Evolutionary conservation across 176 grass and related monocot species (phyloP).

Genomic region (Themeda triandra): DNA sequence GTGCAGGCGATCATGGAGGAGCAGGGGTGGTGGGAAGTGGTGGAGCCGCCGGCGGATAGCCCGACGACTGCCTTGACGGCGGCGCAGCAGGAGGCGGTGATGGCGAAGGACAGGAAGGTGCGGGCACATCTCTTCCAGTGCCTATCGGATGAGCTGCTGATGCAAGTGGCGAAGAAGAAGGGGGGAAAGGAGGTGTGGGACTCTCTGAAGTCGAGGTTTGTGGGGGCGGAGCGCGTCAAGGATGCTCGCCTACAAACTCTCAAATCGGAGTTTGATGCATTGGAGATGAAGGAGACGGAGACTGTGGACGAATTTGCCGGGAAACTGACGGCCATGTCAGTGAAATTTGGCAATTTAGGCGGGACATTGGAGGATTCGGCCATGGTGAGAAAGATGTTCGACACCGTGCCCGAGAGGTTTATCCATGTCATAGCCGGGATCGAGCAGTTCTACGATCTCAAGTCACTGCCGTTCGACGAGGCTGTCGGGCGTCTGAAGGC

Average conservation of each 20-base stretch:
- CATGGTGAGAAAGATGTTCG: neutral
- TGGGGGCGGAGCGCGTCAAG: neutral
- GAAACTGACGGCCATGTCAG: too few relatives aligned
- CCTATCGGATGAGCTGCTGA: neutral
- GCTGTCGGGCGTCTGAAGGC: neutral
- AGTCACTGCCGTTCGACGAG: neutral
- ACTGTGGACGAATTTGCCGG: neutral
- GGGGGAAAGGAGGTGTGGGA: neutral
- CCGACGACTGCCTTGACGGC: fast-evolving
- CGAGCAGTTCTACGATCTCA: neutral
- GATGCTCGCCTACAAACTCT: fast-evolving
- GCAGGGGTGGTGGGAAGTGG: neutral
- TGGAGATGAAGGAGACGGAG: neutral
- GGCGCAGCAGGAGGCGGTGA: too few relatives aligned
- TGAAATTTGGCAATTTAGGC: neutral
- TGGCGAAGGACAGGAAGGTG: neutral
- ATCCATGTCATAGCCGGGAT: neutral
- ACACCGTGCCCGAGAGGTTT: neutral
- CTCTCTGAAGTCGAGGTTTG: neutral
- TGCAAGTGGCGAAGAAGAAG: neutral
- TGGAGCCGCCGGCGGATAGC: fast-evolving
- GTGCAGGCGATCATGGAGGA: neutral
- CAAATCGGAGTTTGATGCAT: neutral
- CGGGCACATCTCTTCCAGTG: neutral
- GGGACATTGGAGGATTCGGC: neutral